Evolutionary conservation across 495 filamentous ascomycete genomes (phyloP).

Genomic region (Penicillium bialowiezense): DNA sequence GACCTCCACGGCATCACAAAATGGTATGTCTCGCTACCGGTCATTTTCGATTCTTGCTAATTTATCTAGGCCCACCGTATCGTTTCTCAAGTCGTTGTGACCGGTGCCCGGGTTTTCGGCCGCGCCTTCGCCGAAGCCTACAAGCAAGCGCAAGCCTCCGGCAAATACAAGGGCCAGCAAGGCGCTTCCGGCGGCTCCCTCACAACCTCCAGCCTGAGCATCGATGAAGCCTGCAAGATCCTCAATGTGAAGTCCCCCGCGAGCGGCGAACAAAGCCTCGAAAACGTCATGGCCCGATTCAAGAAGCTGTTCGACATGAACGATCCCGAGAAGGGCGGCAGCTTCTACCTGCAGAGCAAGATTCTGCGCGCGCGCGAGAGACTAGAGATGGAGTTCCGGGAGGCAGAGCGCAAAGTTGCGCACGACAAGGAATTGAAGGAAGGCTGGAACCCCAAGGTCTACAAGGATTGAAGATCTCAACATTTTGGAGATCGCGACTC

Average conservation of each 20-base stretch:
- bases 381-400: constrained; percentile 74
- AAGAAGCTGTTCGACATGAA: constrained; percentile 93
- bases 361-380: constrained; percentile 85
- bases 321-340: constrained; percentile 91
- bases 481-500: not conserved
- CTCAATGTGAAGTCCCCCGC: constrained; percentile 90
- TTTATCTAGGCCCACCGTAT: constrained; percentile 80
- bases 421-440: constrained; percentile 69
- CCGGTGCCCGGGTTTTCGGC: constrained; percentile 85
- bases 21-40: constrained; percentile 25
- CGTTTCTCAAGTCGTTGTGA: constrained; percentile 87
- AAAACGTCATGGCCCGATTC: constrained; percentile 78
- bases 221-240: constrained; percentile 97
- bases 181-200: constrained; percentile 44
- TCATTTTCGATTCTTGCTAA: not conserved
- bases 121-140: constrained; percentile 90
- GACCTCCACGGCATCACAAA: constrained; percentile 20
- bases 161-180: constrained; percentile 70
- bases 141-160: constrained; percentile 83
- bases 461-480: constrained; percentile 64
- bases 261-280: constrained; percentile 70
- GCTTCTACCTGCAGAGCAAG: constrained; percentile 98
- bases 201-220: constrained; percentile 69
- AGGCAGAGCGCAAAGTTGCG: constrained; percentile 46
- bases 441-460: constrained; percentile 93